Evolutionary conservation across 805 yeast genomes (phyloP), one percentile per base, ranked within the genome.

Genomic region (Cyberlindnera euphorbiae): DNA sequence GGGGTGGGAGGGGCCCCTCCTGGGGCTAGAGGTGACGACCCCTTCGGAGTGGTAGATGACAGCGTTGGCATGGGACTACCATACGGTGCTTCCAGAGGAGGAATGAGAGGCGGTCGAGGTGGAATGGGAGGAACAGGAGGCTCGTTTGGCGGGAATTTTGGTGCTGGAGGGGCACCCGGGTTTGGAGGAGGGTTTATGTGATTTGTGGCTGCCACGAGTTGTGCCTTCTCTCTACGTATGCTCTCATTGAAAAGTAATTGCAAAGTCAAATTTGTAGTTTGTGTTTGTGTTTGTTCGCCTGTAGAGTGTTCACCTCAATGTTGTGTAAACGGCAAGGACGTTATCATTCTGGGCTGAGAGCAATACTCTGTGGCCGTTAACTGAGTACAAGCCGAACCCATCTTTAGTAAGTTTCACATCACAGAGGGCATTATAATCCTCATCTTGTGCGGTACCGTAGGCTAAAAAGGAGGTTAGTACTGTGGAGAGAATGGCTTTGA

Each of bases 1-100:
- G 77, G 77, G 14, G 26, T 5, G 11, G 30, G 25, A 3, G 34
- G 35, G 26, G 44, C 44, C 9, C 37, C 37, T 11, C 29, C 32
- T 4, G 44, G 41, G 13, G 39, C 41, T 5, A 34, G 39, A 26
- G 26, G 36, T 28, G 48, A 38, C 30, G 36, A 28, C n/a, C 45
- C 45, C 33, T 41, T 38, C 18, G 38, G 41, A 8, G 17, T 26
- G 12, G 17, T 19, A 8, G 40, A 38, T 27, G 39, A 32, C 13
- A 25, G 33, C n/a, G 35, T 37, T 14, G 48, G 48, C 3, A 33
- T 36, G 38, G 46, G 46, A 3, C 28, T 42, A n/a, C 46, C 46
- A 4, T 26, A 15, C 18, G 46, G 46, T 17, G 21, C 41, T 16
- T 26, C 40, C 3, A 36, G 30, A 19, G 28, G 36, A 3, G 31